These are phyloP conservation scores for Cyberlindnera petersonii DNA, from an alignment of 805 yeast genomes.

Conservation along the genomic window DNA sequence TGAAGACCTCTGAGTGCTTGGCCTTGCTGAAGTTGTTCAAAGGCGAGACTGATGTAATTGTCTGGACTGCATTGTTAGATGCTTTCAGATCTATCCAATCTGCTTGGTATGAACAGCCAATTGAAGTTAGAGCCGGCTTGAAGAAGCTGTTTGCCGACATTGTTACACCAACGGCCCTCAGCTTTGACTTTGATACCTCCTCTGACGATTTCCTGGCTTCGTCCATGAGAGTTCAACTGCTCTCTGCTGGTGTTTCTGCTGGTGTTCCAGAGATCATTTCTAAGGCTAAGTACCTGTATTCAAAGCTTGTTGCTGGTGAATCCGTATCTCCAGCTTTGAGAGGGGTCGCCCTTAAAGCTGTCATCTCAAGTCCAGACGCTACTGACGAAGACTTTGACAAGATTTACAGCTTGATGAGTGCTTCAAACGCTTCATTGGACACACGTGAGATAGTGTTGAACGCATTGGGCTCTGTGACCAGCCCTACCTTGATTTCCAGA, in stretches of 20 bases:
- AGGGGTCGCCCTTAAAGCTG: constrained; percentile 59
- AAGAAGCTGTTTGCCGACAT: constrained; percentile 48
- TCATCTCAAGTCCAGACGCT: constrained; percentile 60
- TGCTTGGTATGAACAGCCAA: constrained; percentile 52
- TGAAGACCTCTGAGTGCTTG: constrained; percentile 56
- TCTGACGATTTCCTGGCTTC: constrained; percentile 56
- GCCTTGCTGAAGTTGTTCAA: constrained; percentile 55
- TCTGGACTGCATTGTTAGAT: constrained; percentile 56
- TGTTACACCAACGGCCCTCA: constrained; percentile 47
- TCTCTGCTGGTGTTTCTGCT: constrained; percentile 52
- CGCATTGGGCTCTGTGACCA: constrained; percentile 59
- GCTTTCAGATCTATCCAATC: constrained; percentile 42
- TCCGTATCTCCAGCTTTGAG: constrained; percentile 66
- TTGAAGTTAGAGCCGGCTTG: constrained; percentile 42
- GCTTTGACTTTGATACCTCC: constrained; percentile 56
- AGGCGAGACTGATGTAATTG: constrained; percentile 55
- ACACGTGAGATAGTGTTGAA: constrained; percentile 66
- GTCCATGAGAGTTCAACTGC: constrained; percentile 60
- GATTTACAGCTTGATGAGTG: constrained; percentile 56
- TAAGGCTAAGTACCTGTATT: constrained; percentile 42
- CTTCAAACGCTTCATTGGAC: constrained; percentile 53
- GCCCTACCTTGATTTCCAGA: constrained; percentile 46
- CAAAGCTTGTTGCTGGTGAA: constrained; percentile 44
- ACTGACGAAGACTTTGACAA: constrained; percentile 58
- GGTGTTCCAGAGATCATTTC: constrained; percentile 43